Percentiles rank a stretch among this genome's conserved stretches.
Evolutionary conservation across 352 stramenopile species (phyloP).

Genomic region (Peronosclerospora sorghi): DNA sequence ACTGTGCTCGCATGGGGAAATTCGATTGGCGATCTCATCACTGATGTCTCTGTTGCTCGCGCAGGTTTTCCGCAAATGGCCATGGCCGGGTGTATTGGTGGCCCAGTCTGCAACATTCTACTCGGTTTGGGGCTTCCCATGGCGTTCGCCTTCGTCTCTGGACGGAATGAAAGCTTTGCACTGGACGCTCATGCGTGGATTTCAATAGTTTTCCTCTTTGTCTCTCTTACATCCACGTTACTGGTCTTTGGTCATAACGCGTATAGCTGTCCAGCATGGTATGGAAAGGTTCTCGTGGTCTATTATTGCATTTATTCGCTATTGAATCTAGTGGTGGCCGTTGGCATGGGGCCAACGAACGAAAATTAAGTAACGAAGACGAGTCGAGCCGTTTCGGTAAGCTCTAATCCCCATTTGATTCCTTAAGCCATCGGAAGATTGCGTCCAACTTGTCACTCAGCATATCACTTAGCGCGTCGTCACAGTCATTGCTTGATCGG

Average conservation of each 20-base stretch:
- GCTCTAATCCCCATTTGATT: too few relatives aligned
- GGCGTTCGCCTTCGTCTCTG: slow-evolving; percentile 38
- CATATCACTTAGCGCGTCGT: slow-evolving; percentile 19
- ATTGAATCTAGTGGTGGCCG: slow-evolving; percentile 53
- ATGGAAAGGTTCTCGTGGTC: slow-evolving; percentile 53
- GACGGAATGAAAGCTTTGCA: slow-evolving; percentile 26
- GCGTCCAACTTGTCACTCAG: slow-evolving; percentile 35
- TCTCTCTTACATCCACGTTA: slow-evolving; percentile 40
- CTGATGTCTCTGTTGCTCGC: slow-evolving; percentile 71
- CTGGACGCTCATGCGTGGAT: slow-evolving; percentile 64
- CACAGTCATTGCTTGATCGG: slow-evolving; percentile 2
- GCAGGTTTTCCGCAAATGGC: slow-evolving; percentile 78
- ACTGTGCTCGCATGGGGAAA: slow-evolving; percentile 81
- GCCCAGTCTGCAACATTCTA: slow-evolving; percentile 76
- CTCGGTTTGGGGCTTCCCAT: slow-evolving; percentile 70
- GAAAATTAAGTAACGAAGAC: not conserved
- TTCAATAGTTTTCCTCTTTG: slow-evolving; percentile 58
- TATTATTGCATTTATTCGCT: slow-evolving; percentile 65
- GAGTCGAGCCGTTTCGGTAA: too few relatives aligned
- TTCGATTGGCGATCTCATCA: slow-evolving; percentile 74
- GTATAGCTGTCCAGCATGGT: slow-evolving; percentile 57
- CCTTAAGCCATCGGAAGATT: slow-evolving; percentile 51
- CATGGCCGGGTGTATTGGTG: slow-evolving; percentile 75
- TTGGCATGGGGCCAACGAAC: slow-evolving; percentile 14
- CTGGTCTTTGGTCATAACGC: slow-evolving; percentile 40